Base-by-base conservation (phyloP, 2,329 filamentous ascomycete species). In the Verticillium dahliae region DNA sequence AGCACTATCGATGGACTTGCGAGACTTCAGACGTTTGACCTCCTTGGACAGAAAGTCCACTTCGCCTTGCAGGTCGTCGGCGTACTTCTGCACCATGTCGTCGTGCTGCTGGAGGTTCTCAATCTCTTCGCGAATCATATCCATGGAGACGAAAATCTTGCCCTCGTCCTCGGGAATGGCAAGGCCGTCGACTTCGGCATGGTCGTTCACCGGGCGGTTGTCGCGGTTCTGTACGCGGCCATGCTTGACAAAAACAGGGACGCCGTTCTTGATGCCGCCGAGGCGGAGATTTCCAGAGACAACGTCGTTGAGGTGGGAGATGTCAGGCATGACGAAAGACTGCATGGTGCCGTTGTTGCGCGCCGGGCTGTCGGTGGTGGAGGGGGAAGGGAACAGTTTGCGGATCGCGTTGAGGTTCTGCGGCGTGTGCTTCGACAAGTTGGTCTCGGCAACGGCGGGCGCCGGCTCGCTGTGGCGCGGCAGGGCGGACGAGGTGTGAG, bases 61-160 rank as follows among this genome's bases (percentile, higher is more conserved):
- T 66, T 85, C 80, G 31, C 78, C 73, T 65, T 84, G 80, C 6
- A 85, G 75, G 60, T 77, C 78, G 65, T 81, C 77, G 10, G 83
- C 82, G 67, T 85, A 82, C 58, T 78, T 78, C 59, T 84, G 80
- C 10, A 85, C 76, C 65, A 82, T 76, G 58, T 83, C 81, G 62
- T 85, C 81, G 64, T 85, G 82, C 50, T 84, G 80, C 62, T 84
- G 81, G 45, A 85, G 75, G 62, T 80, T 80, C 59, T 81, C 71
- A 54, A 85, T 82, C 68, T 85, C 82, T 52, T 84, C 79, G 45
- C 82, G 80, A 73, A 85, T 83, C 80, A 85, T 85, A 80, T 85
- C 83, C 76, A 85, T 78, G 9, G 83, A 85, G 50, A 85, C 82
- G 64, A 85, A 84, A 35, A 85, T 85, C 65, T 81, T 79, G 69